phyloP scores from a whole-genome alignment of 768 basidiomycete genomes.

The Russula griseocarnosa region DNA sequence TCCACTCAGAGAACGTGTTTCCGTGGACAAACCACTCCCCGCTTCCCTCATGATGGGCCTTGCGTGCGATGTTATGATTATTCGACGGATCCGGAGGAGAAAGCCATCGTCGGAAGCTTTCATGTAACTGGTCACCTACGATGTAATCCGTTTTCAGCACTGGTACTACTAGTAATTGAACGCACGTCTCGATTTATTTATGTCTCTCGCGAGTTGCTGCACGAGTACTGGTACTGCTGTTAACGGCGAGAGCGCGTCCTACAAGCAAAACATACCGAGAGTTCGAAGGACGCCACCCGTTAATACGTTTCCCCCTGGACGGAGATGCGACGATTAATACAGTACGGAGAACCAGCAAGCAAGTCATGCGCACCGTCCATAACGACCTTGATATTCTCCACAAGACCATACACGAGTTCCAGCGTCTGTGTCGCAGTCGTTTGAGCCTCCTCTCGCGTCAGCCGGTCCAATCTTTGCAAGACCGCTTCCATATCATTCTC shows the following conservation, averaged over 20 bases:
- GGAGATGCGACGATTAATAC: background rate
- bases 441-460: background rate
- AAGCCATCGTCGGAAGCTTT: background rate
- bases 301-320: background rate
- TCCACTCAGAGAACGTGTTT: background rate
- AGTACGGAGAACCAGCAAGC: no score
- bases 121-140: background rate
- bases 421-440: background rate
- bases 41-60: background rate
- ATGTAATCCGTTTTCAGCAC: background rate
- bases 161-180: background rate
- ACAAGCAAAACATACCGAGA: background rate
- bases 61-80: background rate
- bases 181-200: slow-evolving; percentile 1
- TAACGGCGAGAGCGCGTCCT: background rate
- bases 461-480: no score
- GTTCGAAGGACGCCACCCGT: background rate
- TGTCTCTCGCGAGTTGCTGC: background rate
- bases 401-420: background rate
- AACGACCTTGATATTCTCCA: background rate
- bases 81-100: background rate
- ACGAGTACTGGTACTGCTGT: background rate
- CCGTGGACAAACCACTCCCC: background rate
- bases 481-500: no score
- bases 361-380: background rate